Evolutionary conservation across 2,329 filamentous ascomycete species (phyloP), one percentile per base, ranked within the genome.

Genomic region (Penicillium expansum): DNA sequence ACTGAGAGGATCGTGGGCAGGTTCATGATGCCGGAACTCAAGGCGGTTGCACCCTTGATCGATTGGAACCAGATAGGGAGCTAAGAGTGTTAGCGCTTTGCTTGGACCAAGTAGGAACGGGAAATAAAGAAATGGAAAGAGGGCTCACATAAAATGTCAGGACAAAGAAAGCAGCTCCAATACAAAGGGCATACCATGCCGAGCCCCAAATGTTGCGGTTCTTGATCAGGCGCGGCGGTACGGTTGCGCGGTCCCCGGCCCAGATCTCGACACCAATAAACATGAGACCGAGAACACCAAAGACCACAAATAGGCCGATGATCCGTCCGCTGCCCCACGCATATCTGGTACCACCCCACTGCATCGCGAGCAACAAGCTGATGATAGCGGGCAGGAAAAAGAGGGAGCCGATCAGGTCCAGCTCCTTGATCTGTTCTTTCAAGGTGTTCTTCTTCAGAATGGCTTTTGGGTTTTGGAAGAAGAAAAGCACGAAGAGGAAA

Each of bases 281-380:
- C 3, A 75, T 72, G 5, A 77, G 74, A 1, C 76, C 74, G 10
- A 82, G 70, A 7, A 83, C 74, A n/a, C 77, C 76, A 56, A 81
- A 81, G 3, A 83, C 71, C 1, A 80, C 73, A 27, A 84, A 77
- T 11, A 83, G 70, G 0, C 75, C 75, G 48, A 82, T 78, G 52
- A 82, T 74, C 13, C 73, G 75, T 22, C 68, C 70, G 59, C 73
- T 75, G 27, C 63, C 67, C 80, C 80, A 83, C 1, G 73, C 39
- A 38, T 79, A 76, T 32, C 69, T 76, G 14, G 74, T 75, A 4
- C 78, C 75, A 18, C 78, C 78, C 71, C 74, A 78, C 52, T 82
- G 76, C 18, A 83, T 68, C 0, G 80, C 80, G 2, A 83, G 69
- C 56, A 83, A 72, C 7, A 81, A 63, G 65, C 78, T 77, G 48